Evolutionary conservation across 345 rosid species (phyloP).

Genomic region (Eucalyptus pauciflora): DNA sequence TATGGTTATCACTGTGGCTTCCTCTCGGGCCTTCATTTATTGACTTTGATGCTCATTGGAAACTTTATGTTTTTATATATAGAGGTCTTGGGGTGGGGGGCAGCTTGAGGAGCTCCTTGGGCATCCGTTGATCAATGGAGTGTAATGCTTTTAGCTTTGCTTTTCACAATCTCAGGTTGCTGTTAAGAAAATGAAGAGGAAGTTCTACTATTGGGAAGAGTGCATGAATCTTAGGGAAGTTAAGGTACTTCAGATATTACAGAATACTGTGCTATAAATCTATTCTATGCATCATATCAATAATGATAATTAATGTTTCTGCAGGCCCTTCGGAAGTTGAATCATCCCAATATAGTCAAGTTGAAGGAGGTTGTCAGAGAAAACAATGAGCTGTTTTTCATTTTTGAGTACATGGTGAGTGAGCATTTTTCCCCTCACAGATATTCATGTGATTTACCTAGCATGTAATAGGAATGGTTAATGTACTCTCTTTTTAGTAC

Average conservation of each 20-base stretch:
- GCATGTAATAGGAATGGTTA: background rate
- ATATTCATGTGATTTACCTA: background rate
- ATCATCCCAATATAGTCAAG: slow-evolving; percentile 80
- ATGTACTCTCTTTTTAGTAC: background rate
- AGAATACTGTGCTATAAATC: background rate
- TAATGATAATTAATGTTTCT: slow-evolving; percentile 1
- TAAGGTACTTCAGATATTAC: slow-evolving; percentile 33
- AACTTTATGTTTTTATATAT: background rate
- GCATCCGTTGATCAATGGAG: background rate
- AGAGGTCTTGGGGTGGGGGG: background rate
- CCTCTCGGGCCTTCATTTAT: background rate
- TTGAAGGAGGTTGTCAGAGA: slow-evolving; percentile 90
- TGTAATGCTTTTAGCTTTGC: background rate
- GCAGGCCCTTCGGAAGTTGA: slow-evolving; percentile 83
- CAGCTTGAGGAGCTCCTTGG: background rate
- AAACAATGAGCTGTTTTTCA: slow-evolving; percentile 78
- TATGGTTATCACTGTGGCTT: background rate
- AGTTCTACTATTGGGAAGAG: slow-evolving; percentile 88
- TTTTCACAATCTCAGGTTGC: slow-evolving; percentile 52
- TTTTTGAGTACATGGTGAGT: slow-evolving; percentile 92
- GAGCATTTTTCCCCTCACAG: background rate
- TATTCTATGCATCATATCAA: background rate
- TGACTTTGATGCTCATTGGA: background rate
- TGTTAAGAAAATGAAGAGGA: slow-evolving; percentile 93
- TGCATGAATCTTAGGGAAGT: slow-evolving; percentile 87